Evolutionary conservation across 2,329 filamentous ascomycete genomes (phyloP).

Genomic region (Xylariales sp.): DNA sequence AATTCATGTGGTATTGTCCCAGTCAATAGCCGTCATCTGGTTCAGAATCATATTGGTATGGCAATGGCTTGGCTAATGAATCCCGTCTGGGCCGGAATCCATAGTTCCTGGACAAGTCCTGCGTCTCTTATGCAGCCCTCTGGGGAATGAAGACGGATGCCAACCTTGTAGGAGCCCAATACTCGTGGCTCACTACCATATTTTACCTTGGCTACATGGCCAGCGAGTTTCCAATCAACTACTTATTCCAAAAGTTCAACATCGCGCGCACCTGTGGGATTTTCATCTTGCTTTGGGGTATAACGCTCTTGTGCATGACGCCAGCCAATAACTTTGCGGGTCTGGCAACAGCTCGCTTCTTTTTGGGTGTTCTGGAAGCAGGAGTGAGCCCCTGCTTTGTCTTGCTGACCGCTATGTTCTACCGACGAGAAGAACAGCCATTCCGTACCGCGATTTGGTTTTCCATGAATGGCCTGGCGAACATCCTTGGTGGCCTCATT

Average conservation of each 20-base stretch:
- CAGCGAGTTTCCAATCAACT: not conserved
- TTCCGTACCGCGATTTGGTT: not conserved
- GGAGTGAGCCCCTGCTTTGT: conserved; percentile 1
- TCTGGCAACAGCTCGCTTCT: conserved; percentile 1
- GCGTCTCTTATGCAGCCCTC: conserved; percentile 1
- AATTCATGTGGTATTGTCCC: too few relatives aligned
- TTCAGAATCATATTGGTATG: too few relatives aligned
- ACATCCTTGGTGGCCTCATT: not conserved
- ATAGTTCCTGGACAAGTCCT: conserved; percentile 2
- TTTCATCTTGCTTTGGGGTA: not conserved
- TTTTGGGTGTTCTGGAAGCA: conserved; percentile 1
- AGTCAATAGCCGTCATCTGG: too few relatives aligned
- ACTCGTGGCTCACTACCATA: conserved; percentile 1
- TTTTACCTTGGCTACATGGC: conserved; percentile 3
- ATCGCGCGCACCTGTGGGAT: too few relatives aligned
- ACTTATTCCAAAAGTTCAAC: too few relatives aligned
- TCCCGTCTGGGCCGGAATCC: too few relatives aligned
- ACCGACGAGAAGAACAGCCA: not conserved
- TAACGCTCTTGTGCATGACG: not conserved
- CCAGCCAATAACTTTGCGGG: not conserved
- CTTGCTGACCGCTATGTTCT: conserved; percentile 2
- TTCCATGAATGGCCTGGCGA: not conserved
- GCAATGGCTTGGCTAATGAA: too few relatives aligned
- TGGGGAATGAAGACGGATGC: conserved; percentile 1
- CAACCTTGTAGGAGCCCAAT: not conserved